phyloP scores from a whole-genome alignment of 179 eudicot species.

The Nepenthes alata region DNA sequence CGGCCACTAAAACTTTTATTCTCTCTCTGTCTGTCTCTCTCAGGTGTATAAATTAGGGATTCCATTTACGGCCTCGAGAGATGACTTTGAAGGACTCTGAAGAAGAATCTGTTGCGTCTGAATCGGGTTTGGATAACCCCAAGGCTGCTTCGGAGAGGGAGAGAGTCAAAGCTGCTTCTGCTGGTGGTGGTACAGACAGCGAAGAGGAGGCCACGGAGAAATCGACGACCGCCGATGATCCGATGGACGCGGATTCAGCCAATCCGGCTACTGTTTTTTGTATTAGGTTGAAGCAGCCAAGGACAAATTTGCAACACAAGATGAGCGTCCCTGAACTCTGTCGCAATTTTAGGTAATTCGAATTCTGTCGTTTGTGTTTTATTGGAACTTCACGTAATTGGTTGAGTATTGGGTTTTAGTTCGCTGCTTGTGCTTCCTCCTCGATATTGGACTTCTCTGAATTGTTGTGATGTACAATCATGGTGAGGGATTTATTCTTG shows the following conservation, averaged over 20 bases:
- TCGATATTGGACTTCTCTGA: too few relatives aligned
- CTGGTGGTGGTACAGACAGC: slow-evolving; percentile 13
- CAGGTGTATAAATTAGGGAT: slow-evolving; percentile 40
- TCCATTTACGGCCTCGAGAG: slow-evolving; percentile 20
- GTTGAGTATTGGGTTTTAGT: too few relatives aligned
- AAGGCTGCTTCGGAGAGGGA: slow-evolving; percentile 3
- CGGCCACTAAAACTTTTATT: slow-evolving; percentile 19
- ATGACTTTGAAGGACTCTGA: slow-evolving; percentile 44
- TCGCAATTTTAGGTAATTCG: slow-evolving; percentile 57
- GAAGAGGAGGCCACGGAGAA: slow-evolving; percentile 23
- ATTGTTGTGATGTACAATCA: too few relatives aligned
- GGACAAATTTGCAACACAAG: slow-evolving; percentile 57
- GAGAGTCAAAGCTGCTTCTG: slow-evolving; percentile 1
- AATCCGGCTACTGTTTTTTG: slow-evolving; percentile 53
- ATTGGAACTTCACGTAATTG: too few relatives aligned
- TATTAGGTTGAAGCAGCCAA: slow-evolving; percentile 58
- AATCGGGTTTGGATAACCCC: neutral
- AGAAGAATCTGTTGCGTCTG: slow-evolving; percentile 14
- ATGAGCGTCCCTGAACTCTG: slow-evolving; percentile 84
- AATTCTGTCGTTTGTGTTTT: neutral
- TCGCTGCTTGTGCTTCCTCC: too few relatives aligned
- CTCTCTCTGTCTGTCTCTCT: slow-evolving; percentile 10
- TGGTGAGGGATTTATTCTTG: too few relatives aligned
- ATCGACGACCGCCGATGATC: slow-evolving; percentile 23
- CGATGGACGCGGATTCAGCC: slow-evolving; percentile 29